A percentile compares a stretch with the other conserved stretches of the same genome.
These are phyloP conservation scores for Cystobasidiaceae sp. DNA, from an alignment of 1,284 basidiomycete species.

Conservation along the genomic window DNA sequence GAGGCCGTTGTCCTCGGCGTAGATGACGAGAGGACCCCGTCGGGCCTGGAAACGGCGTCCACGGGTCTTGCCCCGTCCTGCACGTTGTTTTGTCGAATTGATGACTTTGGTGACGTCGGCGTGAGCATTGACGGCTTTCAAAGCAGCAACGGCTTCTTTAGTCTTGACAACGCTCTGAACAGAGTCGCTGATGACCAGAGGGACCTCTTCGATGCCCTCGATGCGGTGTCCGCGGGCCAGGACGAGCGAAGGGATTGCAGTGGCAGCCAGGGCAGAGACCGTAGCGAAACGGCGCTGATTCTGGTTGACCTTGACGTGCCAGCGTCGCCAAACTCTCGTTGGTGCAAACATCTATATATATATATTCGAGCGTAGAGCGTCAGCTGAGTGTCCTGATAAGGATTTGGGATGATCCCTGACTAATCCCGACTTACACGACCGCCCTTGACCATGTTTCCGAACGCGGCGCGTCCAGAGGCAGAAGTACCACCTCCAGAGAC, in stretches of 20 bases:
- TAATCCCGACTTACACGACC: no score
- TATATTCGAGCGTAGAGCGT: not conserved
- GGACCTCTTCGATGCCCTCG: conserved; percentile 94
- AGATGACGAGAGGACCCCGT: conserved; percentile 94
- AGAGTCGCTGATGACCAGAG: conserved; percentile 76
- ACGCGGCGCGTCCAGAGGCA: conserved; percentile 91
- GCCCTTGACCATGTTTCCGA: conserved; percentile 96
- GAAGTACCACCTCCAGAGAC: conserved; percentile 98
- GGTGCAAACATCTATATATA: conserved; percentile 99
- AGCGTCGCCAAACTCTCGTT: conserved; percentile 98
- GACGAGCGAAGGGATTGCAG: conserved; percentile 95
- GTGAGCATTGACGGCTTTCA: conserved; percentile 89
- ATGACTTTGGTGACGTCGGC: conserved; percentile 92
- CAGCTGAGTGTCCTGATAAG: conserved; percentile 43
- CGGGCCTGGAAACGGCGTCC: conserved; percentile 96
- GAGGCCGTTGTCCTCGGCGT: conserved; percentile 96
- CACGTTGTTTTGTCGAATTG: conserved; percentile 93
- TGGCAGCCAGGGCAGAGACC: conserved; percentile 95
- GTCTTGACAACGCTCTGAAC: conserved; percentile 91
- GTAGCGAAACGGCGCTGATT: conserved; percentile 98
- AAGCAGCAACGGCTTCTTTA: conserved; percentile 91
- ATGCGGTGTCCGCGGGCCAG: conserved; percentile 99
- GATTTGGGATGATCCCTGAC: not conserved
- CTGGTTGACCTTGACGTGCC: conserved; percentile 99
- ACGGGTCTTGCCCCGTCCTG: conserved; percentile 96